Evolutionary conservation across 495 filamentous ascomycete genomes (phyloP), one percentile per base, ranked within the genome.

Genomic region (Hypoxylon rickii): DNA sequence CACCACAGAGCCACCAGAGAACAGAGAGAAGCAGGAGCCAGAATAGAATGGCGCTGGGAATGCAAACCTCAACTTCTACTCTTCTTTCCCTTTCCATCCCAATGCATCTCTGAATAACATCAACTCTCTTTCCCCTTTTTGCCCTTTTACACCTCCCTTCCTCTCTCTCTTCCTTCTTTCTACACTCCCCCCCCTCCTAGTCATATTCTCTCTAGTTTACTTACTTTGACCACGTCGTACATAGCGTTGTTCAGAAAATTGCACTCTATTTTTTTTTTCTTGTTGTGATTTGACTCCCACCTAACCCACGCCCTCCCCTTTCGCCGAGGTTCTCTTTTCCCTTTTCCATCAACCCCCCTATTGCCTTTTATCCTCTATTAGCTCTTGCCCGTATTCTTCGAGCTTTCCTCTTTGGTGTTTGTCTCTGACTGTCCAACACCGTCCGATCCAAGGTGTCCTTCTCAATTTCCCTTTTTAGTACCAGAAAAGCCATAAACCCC

Each of bases 41-140:
- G n/a, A n/a, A n/a, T 20, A 39, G 43, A 40, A 29, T 15, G 41
- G 22, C 29, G 16, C 10, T 29, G 24, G 10, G 26, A 58, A 50
- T 54, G 53, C 48, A 53, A 53, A 53, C 59, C 68, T 55, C 65
- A 67, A 51, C 59, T 68, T 61, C 63, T 57, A 61, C 55, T 61
- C 61, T 68, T 60, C 63, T 56, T 68, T 58, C 61, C 68, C 53
- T 67, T 62, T 55, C 71, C 61, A 63, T 61, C 66, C 52, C 63
- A 55, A 60, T 68, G 59, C 63, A 46, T 58, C 51, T 66, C 66
- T 71, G 64, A 72, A 70, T 70, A 64, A 57, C 70, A 71, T 75
- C 72, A 68, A 69, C 65, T 70, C 70, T 71, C 67, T 70, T 67
- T 63, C 49, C 64, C 37, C 53, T 51, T 60, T 44, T 2, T 20